Evolutionary conservation across 345 rosid species (phyloP), one percentile per base, ranked within the genome.

Genomic region (Pistacia integerrima): DNA sequence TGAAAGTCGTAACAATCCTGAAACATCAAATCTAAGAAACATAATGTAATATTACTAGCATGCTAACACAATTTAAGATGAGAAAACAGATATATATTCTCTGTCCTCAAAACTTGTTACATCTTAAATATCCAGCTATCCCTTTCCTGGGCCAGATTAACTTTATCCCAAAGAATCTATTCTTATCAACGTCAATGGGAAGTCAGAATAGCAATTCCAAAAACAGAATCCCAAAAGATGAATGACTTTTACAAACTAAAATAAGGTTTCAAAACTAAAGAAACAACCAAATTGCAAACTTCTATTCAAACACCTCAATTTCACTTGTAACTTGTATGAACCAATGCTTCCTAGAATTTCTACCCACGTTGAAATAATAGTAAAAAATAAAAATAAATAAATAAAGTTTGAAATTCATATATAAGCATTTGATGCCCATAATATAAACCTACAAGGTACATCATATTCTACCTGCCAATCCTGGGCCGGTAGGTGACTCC

Each of bases 401-500:
- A 44, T 44, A 72, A 56, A 2, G 28, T n/a, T 56, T 64, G 41
- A 4, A 28, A 38, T 70, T 58, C 30, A 48, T 73, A 64, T 33
- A 69, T 52, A 70, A 20, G 75, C 28, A 69, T 2, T 18, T 3
- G 63, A 56, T 8, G 55, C 22, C 36, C 3, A 25, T 38, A 38
- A 58, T 71, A 57, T 36, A 57, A 4, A 64, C 38, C 71, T 49
- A 58, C 56, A 56, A 58, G 18, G 58, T 70, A 28, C 55, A 72
- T 54, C 54, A 54, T 51, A 16, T 60, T 9, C 8, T 83, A 94
- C 97, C 97, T 88, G 86, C 85, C 83, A 87, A 74, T 84, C 83
- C 67, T 69, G 84, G 77, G 79, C 79, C 25, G 69, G 85, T 66
- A 82, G 79, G 64, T 73, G 82, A 84, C 77, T 83, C 74, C 83